These are phyloP conservation scores for Pistacia vera DNA, from an alignment of 345 rosid species.

Conservation along the genomic window DNA sequence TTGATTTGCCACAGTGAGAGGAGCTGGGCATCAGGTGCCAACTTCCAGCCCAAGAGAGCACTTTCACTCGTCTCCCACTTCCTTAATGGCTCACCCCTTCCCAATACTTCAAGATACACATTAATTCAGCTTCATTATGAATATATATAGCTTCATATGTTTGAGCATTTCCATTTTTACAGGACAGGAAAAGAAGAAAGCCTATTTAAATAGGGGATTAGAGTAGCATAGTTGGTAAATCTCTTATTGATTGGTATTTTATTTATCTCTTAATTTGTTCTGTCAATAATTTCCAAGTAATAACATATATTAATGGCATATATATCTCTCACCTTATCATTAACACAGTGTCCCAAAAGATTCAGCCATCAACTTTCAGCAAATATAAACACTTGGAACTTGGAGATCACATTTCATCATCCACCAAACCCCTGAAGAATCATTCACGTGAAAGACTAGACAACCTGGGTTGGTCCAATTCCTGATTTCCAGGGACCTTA, in stretches of 20 bases:
- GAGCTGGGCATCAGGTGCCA: slow-evolving; percentile 92
- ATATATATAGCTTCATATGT: not conserved
- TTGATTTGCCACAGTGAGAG: slow-evolving; percentile 75
- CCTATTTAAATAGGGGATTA: not conserved
- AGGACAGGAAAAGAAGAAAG: not conserved
- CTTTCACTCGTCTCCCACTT: slow-evolving; percentile 74
- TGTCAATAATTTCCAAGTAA: not conserved
- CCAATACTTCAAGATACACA: slow-evolving; percentile 42
- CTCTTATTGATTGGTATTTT: not conserved
- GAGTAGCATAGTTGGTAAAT: not conserved
- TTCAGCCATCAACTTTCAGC: no score
- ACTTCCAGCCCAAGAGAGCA: slow-evolving; percentile 77
- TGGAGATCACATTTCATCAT: no score
- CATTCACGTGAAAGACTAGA: no score
- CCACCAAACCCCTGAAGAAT: no score
- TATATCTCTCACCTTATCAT: no score
- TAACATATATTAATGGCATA: not conserved
- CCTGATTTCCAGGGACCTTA: no score
- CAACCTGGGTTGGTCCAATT: no score
- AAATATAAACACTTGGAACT: no score
- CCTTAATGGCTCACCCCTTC: slow-evolving; percentile 65
- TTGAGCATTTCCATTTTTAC: slow-evolving; percentile 5
- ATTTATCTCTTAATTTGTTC: not conserved
- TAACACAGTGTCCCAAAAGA: no score
- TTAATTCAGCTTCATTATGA: not conserved